A percentile compares a stretch with the other conserved stretches of the same genome.
phyloP scores from a whole-genome alignment of 768 basidiomycete genomes.

The Fibroporia radiculosa region DNA sequence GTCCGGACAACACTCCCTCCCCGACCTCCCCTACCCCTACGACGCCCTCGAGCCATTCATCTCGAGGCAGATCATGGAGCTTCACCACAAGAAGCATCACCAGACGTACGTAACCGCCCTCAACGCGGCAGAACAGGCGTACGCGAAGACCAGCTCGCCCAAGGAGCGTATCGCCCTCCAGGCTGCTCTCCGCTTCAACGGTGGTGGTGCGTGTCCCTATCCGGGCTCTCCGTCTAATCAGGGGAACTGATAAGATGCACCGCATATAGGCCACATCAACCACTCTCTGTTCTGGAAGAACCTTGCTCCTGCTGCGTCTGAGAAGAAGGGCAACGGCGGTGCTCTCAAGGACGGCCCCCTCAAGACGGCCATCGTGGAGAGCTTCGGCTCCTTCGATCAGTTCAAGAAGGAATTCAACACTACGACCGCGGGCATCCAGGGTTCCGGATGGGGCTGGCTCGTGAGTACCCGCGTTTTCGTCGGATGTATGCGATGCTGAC shows the following conservation, averaged over 20 bases:
- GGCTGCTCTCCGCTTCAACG: slow-evolving; percentile 92
- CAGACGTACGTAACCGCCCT: slow-evolving; percentile 91
- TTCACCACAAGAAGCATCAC: slow-evolving; percentile 94
- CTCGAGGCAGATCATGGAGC: slow-evolving; percentile 84
- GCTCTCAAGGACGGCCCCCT: slow-evolving; percentile 53
- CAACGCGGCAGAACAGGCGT: slow-evolving; percentile 80
- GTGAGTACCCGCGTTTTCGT: slow-evolving; percentile 38
- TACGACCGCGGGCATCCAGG: slow-evolving; percentile 80
- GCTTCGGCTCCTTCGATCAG: slow-evolving; percentile 65
- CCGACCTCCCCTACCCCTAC: slow-evolving; percentile 71
- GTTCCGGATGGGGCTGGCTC: slow-evolving; percentile 96
- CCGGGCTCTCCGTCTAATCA: not conserved
- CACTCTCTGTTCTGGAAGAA: slow-evolving; percentile 97
- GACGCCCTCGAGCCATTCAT: slow-evolving; percentile 94
- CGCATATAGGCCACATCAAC: slow-evolving; percentile 72
- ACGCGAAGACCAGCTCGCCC: slow-evolving; percentile 56
- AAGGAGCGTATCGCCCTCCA: slow-evolving; percentile 84
- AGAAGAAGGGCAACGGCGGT: slow-evolving; percentile 55
- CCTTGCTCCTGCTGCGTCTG: slow-evolving; percentile 55
- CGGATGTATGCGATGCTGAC: not conserved
- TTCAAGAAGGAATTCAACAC: slow-evolving; percentile 81
- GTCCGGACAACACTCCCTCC: slow-evolving; percentile 45
- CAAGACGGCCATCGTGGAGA: slow-evolving; percentile 50
- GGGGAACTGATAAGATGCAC: slow-evolving; percentile 1
- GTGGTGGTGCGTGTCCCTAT: slow-evolving; percentile 59